These are phyloP conservation scores for Pseudocercospora eumusae DNA, from an alignment of 2,329 filamentous ascomycete species.

Conservation along the genomic window DNA sequence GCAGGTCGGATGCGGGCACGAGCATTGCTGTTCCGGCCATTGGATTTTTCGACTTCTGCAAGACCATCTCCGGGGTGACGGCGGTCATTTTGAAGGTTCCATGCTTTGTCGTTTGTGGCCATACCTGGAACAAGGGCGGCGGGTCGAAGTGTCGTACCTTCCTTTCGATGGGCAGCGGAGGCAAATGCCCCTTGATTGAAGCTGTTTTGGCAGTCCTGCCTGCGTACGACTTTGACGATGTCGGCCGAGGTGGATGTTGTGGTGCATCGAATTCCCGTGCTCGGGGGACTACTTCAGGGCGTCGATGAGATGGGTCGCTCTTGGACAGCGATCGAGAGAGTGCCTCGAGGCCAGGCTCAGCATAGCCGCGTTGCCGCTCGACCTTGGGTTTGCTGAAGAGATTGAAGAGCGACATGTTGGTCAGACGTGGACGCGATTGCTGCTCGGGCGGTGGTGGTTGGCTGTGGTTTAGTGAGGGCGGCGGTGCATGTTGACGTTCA, in stretches of 20 bases:
- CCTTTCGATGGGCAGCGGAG: conserved; percentile 18
- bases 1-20: conserved; percentile 15
- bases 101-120: conserved; percentile 78
- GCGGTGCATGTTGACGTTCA: conserved; percentile 29
- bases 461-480: conserved; percentile 20
- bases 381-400: conserved; percentile 54
- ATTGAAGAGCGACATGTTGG: conserved; percentile 52
- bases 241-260: conserved; percentile 16
- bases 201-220: conserved; percentile 9
- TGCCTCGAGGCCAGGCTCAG: conserved; percentile 44
- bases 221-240: conserved; percentile 22
- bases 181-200: conserved; percentile 14
- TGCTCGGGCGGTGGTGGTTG: conserved; percentile 18
- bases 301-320: conserved; percentile 17
- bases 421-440: conserved; percentile 23
- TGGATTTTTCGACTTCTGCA: conserved; percentile 28
- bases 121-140: conserved; percentile 82
- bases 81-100: conserved; percentile 68
- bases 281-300: conserved; percentile 13
- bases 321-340: conserved; percentile 19
- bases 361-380: conserved; percentile 50
- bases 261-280: conserved; percentile 15
- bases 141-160: conserved; percentile 42
- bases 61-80: conserved; percentile 62
- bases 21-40: conserved; percentile 17